These are phyloP conservation scores for Anacardium occidentale DNA, from an alignment of 345 rosid species.

Conservation along the genomic window DNA sequence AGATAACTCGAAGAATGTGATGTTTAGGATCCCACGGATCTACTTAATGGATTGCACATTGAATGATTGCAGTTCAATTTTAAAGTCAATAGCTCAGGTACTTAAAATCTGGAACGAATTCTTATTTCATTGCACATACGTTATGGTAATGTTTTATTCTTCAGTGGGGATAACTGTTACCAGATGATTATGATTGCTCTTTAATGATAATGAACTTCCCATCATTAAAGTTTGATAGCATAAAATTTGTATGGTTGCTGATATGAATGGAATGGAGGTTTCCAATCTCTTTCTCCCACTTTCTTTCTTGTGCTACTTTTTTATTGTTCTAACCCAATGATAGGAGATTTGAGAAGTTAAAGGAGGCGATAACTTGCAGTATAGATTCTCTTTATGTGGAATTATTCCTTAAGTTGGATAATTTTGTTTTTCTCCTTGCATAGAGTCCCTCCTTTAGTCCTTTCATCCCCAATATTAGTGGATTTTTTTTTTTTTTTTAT, in stretches of 20 bases:
- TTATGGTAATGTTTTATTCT: background rate
- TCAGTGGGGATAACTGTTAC: background rate
- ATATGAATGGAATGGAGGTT: background rate
- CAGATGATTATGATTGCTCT: background rate
- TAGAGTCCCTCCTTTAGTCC: too few species aligned
- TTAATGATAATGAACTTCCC: background rate
- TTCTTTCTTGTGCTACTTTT: background rate
- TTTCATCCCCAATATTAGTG: too few species aligned
- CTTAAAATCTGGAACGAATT: slow-evolving; percentile 18
- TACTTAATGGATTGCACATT: slow-evolving; percentile 86
- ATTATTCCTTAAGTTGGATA: too few species aligned
- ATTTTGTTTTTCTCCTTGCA: too few species aligned
- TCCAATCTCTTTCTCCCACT: background rate
- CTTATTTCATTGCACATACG: background rate
- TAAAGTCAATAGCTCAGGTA: slow-evolving; percentile 68
- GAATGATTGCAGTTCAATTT: slow-evolving; percentile 81
- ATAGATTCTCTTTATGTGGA: too few species aligned
- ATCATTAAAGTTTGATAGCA: background rate
- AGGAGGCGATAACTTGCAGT: too few species aligned
- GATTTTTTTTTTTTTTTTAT: too few species aligned
- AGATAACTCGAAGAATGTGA: slow-evolving; percentile 35
- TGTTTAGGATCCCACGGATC: slow-evolving; percentile 53
- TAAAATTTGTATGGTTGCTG: background rate
- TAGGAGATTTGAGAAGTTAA: too few species aligned
- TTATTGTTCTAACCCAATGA: too few species aligned